Percentiles rank a stretch among this genome's conserved stretches.
These are phyloP conservation scores for Aspergillus japonicus DNA, from an alignment of 2,329 filamentous ascomycete genomes.

Conservation along the genomic window DNA sequence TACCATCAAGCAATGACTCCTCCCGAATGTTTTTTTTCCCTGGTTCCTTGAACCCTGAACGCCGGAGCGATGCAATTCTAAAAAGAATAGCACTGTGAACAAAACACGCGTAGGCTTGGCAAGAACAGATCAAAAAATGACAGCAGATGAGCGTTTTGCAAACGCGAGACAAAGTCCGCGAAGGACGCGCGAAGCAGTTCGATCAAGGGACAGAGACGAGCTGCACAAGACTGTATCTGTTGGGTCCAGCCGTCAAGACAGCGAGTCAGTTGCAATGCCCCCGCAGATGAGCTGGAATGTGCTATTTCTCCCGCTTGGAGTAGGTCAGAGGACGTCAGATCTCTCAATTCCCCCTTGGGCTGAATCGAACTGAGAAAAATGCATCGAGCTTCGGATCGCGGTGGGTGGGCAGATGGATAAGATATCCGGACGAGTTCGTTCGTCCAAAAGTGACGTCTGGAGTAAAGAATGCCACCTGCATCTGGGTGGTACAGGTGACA, in stretches of 20 bases:
- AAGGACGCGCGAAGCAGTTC: not conserved
- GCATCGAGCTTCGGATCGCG: not conserved
- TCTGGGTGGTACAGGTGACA: not conserved
- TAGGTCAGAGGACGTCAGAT: not conserved
- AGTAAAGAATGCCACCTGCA: not conserved
- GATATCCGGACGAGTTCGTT: not conserved
- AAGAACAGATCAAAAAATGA: too few relatives aligned
- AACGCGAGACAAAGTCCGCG: not conserved
- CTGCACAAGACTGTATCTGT: too few relatives aligned
- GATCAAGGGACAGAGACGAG: not conserved
- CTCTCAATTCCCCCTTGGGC: not conserved
- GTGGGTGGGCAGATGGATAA: not conserved
- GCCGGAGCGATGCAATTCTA: constrained; percentile 14
- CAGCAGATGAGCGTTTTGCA: not conserved
- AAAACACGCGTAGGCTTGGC: not conserved
- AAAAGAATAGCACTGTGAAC: not conserved
- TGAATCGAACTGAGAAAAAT: not conserved
- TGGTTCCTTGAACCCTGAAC: constrained; percentile 7
- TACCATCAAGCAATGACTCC: not conserved
- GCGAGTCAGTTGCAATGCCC: not conserved
- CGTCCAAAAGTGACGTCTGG: not conserved
- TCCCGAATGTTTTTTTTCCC: not conserved
- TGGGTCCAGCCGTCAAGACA: too few relatives aligned
- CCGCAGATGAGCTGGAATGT: not conserved
- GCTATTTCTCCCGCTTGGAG: not conserved